Base-by-base conservation (phyloP, 108 stramenopile species). In the Nitzschia putrida region DNA sequence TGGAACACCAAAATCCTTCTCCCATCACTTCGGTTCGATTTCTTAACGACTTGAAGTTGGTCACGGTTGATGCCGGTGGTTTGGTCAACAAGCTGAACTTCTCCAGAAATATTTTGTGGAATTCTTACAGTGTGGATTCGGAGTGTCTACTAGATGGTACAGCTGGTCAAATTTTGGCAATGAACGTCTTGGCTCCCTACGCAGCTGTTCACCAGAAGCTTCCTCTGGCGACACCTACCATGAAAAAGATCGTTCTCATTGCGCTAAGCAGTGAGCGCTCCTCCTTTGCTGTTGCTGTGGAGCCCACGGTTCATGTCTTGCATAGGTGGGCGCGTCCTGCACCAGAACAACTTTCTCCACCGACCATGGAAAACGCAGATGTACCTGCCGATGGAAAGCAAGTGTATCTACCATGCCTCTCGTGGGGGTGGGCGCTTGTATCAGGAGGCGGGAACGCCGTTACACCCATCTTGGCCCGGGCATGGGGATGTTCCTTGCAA, bases 81-180 rank as follows among this genome's bases (percentile, higher is more conserved):
- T 66, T 95, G 23, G 96, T 96, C 44, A 92, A 93, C 69, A 92
- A 89, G 60, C 56, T 93, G 13, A 66, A 71, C 39, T 94, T 96
- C 74, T 53, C 82, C 26, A 88, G 83, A 39, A 87, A 79, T 24
- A 79, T 92, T 66, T 70, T 93, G 29, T 88, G 88, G 87, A 68
- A 76, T 13, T 75, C 85, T 24, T 95, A 91, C 50, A 80, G 76
- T 34, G 79, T 82, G 53, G 96, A 96, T 22, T 85, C 86, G 7
- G 96, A 94, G 57, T 95, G 94, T 78, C 69, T 96, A 40, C 66
- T 96, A 43, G 96, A 96, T 78, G 96, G 94, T 0, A 92, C 87
- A 8, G 89, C 94, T 8, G 91, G 91, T 12, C 88, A 87, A 69
- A 92, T 91, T 37, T 66, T 92, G 42, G 88, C 88, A 8, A 79